These are phyloP conservation scores for Pyrenochaeta sp. DNA, from an alignment of 2,329 filamentous ascomycete genomes.

Conservation along the genomic window DNA sequence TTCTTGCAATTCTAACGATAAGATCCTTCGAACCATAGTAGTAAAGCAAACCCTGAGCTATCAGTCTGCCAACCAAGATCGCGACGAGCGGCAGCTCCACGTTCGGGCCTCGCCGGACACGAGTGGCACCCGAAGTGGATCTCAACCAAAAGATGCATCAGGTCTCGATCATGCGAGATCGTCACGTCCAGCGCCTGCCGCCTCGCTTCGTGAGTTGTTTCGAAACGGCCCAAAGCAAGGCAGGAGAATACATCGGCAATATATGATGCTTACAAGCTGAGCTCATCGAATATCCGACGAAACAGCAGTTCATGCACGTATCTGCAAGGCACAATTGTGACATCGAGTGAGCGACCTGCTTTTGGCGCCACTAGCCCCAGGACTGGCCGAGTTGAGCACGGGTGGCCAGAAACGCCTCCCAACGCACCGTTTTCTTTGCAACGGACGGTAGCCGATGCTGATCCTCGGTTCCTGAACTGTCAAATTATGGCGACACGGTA, in stretches of 20 bases:
- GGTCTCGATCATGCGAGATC: conserved; percentile 21
- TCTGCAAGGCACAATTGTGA: conserved; percentile 16
- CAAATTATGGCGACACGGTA: conserved; percentile 3
- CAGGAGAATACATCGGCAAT: neutral
- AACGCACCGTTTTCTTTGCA: conserved; percentile 13
- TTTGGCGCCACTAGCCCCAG: conserved; percentile 11
- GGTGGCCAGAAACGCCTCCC: conserved; percentile 7
- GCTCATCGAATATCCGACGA: conserved; percentile 2
- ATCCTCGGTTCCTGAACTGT: conserved; percentile 9
- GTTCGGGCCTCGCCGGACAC: conserved; percentile 12
- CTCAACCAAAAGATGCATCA: conserved; percentile 3
- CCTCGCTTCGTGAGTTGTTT: conserved; percentile 14
- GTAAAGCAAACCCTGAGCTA: neutral
- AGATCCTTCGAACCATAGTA: neutral
- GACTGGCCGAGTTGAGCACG: conserved; percentile 10
- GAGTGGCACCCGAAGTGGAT: conserved; percentile 14
- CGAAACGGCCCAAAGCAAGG: conserved; percentile 19
- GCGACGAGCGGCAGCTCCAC: conserved; percentile 22
- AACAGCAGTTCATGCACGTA: conserved; percentile 16
- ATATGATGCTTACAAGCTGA: conserved; percentile 5
- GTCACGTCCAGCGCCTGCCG: conserved; percentile 1
- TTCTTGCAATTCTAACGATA: neutral
- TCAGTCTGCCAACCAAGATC: neutral
- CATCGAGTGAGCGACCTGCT: conserved; percentile 13
- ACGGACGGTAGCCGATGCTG: conserved; percentile 6